phyloP scores from a whole-genome alignment of 805 yeast species.

The Wickerhamiella azyma region DNA sequence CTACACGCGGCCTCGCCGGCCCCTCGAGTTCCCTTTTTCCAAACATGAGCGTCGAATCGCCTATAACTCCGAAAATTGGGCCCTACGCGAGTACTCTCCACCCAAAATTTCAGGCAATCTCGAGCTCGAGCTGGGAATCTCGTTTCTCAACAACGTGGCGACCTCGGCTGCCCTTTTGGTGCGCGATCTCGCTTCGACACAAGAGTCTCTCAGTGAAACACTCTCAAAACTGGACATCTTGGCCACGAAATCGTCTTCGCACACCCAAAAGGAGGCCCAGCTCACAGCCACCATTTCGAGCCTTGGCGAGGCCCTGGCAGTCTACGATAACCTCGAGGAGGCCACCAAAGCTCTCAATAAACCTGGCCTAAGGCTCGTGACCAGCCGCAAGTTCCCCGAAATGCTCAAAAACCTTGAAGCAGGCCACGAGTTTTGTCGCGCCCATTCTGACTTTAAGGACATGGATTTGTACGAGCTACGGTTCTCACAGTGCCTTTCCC shows the following conservation, averaged over 20 bases:
- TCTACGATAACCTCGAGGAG: slow-evolving; percentile 58
- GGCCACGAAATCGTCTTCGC: slow-evolving; percentile 39
- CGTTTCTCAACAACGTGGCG: slow-evolving; percentile 26
- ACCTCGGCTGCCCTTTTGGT: slow-evolving; percentile 35
- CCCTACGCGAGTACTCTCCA: not conserved
- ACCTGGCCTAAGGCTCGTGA: slow-evolving; percentile 56
- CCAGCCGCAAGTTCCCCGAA: slow-evolving; percentile 37
- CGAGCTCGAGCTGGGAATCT: slow-evolving; percentile 4
- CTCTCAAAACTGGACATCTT: slow-evolving; percentile 50
- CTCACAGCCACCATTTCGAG: slow-evolving; percentile 32
- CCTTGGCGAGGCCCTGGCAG: slow-evolving; percentile 36
- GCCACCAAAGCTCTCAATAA: slow-evolving; percentile 56
- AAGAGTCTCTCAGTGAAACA: slow-evolving; percentile 42
- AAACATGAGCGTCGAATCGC: not conserved
- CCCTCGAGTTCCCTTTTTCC: not conserved
- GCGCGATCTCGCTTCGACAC: slow-evolving; percentile 34
- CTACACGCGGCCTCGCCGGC: not conserved
- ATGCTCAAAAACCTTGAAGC: slow-evolving; percentile 47
- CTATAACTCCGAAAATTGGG: not conserved
- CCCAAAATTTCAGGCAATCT: not conserved
- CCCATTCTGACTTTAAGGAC: slow-evolving; percentile 51
- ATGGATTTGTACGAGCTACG: slow-evolving; percentile 53
- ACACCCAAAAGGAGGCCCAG: slow-evolving; percentile 35
- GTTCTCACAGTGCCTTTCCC: slow-evolving; percentile 70
- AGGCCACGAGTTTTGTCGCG: slow-evolving; percentile 47